phyloP scores from a whole-genome alignment of 2,329 filamentous ascomycete genomes.

The Magnaporthales sp. region DNA sequence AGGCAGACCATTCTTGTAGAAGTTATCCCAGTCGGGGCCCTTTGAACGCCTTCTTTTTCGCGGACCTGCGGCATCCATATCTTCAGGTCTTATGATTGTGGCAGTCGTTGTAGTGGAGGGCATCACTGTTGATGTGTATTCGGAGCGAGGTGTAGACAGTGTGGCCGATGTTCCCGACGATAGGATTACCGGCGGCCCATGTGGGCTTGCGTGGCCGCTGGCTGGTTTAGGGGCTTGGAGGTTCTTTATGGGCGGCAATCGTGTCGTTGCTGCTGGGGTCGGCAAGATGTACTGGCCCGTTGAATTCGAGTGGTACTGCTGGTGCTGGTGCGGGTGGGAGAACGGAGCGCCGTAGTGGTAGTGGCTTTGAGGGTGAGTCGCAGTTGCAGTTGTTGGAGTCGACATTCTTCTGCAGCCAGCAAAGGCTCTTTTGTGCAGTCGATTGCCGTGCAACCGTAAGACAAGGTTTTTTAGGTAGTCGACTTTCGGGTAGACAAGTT shows the following conservation, averaged over 20 bases:
- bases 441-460: not conserved
- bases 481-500: not conserved
- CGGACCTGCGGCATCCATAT: constrained; percentile 17
- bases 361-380: constrained; percentile 57
- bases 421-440: not conserved
- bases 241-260: not conserved
- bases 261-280: not conserved
- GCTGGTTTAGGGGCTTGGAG: not conserved
- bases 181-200: not conserved
- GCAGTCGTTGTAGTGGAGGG: constrained; percentile 19
- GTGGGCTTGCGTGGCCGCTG: not conserved
- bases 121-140: constrained; percentile 8
- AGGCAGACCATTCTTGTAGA: constrained; percentile 75
- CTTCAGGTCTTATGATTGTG: constrained; percentile 14
- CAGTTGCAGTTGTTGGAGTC: constrained; percentile 70
- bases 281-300: constrained; percentile 20
- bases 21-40: constrained; percentile 69
- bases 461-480: not conserved
- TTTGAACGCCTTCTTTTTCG: constrained; percentile 49
- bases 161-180: not conserved
- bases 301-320: constrained; percentile 28
- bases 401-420: constrained; percentile 46
- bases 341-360: constrained; percentile 59
- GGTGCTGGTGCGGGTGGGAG: constrained; percentile 36
- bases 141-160: constrained; percentile 22